Conservation (phyloP, 1,139 yeast genomes). For the Blastobotrys ciferrii region DNA sequence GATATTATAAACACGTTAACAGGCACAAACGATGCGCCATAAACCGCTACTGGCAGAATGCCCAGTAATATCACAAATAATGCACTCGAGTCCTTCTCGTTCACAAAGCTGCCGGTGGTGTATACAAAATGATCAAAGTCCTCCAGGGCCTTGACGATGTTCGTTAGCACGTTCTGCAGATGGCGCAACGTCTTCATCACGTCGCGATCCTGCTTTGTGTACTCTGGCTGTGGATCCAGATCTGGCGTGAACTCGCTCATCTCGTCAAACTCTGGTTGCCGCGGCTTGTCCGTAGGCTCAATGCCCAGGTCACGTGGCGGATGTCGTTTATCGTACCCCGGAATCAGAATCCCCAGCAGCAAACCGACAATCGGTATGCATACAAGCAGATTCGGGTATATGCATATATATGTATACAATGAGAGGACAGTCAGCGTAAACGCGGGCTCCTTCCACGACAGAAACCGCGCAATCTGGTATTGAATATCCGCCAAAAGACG, state of each 20-base stretch:
- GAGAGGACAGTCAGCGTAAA: conserved; percentile 36
- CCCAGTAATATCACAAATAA: conserved; percentile 48
- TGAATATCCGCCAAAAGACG: conserved; percentile 25
- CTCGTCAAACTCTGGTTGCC: conserved; percentile 18
- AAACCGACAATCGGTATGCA: conserved; percentile 61
- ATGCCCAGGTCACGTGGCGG: conserved; percentile 35
- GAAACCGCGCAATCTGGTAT: conserved; percentile 26
- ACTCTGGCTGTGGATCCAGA: conserved; percentile 9
- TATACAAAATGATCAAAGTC: conserved; percentile 54
- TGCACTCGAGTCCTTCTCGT: conserved; percentile 65
- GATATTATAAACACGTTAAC: conserved; percentile 59
- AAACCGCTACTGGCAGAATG: conserved; percentile 44
- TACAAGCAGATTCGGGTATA: conserved; percentile 68
- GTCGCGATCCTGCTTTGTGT: conserved; percentile 20
- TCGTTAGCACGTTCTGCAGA: conserved; percentile 60
- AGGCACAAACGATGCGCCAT: conserved; percentile 64
- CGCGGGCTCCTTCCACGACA: conserved; percentile 36
- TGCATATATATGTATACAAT: conserved; percentile 37
- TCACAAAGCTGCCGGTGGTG: conserved; percentile 69
- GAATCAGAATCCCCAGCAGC: conserved; percentile 60
- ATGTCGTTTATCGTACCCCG: conserved; percentile 70
- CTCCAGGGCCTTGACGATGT: conserved; percentile 52
- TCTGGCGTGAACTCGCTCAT: conserved; percentile 18
- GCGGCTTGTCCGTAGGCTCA: conserved; percentile 14
- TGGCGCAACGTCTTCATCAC: conserved; percentile 55